phyloP scores from a whole-genome alignment of 106 monocot genomes.

The Platanthera zijinensis region DNA sequence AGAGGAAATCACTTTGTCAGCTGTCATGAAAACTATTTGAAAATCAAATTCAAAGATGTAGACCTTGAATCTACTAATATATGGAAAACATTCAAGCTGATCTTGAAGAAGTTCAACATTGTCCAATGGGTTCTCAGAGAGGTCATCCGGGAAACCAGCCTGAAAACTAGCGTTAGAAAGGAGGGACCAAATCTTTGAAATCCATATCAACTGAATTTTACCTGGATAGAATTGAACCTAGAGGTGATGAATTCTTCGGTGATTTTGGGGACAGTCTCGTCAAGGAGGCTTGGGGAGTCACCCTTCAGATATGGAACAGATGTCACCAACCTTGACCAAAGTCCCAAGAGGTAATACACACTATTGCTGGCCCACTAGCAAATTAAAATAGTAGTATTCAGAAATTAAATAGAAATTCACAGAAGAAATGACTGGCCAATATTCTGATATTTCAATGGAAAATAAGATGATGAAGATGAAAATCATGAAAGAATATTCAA shows the following conservation, averaged over 20 bases:
- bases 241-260: constrained; percentile 95
- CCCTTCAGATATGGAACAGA: constrained; percentile 95
- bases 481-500: constrained; percentile 6
- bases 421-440: neutral
- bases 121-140: constrained; percentile 88
- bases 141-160: constrained; percentile 78
- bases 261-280: constrained; percentile 95
- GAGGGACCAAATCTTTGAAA: constrained; percentile 1
- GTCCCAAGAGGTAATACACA: constrained; percentile 88
- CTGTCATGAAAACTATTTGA: neutral
- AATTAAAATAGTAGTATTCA: neutral
- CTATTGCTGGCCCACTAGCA: constrained; percentile 95
- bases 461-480: neutral
- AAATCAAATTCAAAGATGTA: constrained; percentile 6
- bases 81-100: constrained; percentile 90
- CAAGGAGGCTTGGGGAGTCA: constrained; percentile 80
- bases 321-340: constrained; percentile 97
- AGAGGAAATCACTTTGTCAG: neutral
- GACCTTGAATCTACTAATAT: constrained; percentile 96
- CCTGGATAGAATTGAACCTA: constrained; percentile 94
- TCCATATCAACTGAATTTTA: constrained; percentile 7
- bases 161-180: constrained; percentile 25
- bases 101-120: constrained; percentile 97
- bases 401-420: constrained; percentile 7
- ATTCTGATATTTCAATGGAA: neutral